Base-by-base conservation (phyloP, 768 basidiomycete genomes). In the Hygrocybe punicea region DNA sequence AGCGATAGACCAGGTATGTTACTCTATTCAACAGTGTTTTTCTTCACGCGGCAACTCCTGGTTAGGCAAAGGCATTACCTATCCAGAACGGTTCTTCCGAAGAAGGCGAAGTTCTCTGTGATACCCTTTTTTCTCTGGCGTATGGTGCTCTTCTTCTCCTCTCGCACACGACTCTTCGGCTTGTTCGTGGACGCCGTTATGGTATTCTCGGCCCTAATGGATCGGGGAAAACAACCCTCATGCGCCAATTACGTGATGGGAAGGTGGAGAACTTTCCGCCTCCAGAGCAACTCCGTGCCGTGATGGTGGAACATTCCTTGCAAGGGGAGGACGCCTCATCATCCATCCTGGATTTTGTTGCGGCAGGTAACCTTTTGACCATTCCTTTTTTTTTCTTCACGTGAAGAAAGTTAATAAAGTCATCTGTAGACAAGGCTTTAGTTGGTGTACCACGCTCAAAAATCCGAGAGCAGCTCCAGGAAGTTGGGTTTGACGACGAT, bases 191-290 rank as follows among this genome's bases (percentile, higher is more conserved):
- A 25, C 85, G 86, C 63, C 84, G 95, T 60, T 98, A 98, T 73
- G 95, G 96, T 67, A 93, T 98, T 63, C 85, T 96, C 47, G 96
- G 94, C 25, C 81, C 89, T n/a, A 98, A 98, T 70, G 96, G 96
- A 59, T 88, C 91, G 56, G 96, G 96, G 62, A 98, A 98, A 74
- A 91, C 89, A 16, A 98, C 96, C 3, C 83, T 98, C 42, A 87
- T 98, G 87, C 91, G 94, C 65, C 94, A 96, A 67, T 84, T 98
- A 60, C 84, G 91, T 56, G 93, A 96, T 67, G 89, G 91, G 58
- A 98, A 98, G 75, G 89, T 91, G 6, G 96, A 98, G 74, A 94
- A 94, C 68, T 98, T 98, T 75, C 96, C 96, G 17, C 82, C 92
- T 5, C 93, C 86, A 62, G 84, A 86, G 60, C 81, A 93, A 71